A percentile compares a stretch with the other conserved stretches of the same genome.
These are phyloP conservation scores for Sporisorium iseilematis-ciliati DNA, from an alignment of 1,284 basidiomycete species.

Conservation along the genomic window DNA sequence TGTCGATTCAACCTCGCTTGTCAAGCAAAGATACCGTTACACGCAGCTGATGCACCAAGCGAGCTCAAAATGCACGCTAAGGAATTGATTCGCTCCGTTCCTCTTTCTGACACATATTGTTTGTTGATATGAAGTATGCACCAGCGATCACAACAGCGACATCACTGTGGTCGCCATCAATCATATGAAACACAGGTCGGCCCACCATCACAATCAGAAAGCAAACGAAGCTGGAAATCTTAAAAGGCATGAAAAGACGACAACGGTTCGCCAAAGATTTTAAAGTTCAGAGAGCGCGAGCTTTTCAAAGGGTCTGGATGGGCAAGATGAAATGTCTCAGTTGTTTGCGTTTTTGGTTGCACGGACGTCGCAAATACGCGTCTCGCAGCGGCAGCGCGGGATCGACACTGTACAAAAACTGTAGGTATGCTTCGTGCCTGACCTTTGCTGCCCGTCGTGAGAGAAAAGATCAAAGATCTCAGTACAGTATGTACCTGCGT, in stretches of 20 bases:
- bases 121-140: background rate
- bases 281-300: too few species aligned
- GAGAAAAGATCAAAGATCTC: too few species aligned
- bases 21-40: background rate
- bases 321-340: conserved; percentile 12
- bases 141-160: background rate
- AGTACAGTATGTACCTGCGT: conserved; percentile 16
- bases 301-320: background rate
- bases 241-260: too few species aligned
- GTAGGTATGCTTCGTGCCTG: conserved; percentile 10
- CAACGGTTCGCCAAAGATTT: too few species aligned
- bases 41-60: conserved; percentile 8
- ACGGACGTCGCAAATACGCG: conserved; percentile 1
- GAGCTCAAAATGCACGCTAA: background rate
- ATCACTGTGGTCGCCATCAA: too few species aligned
- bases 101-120: background rate
- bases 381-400: background rate
- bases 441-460: background rate
- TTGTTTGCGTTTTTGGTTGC: background rate
- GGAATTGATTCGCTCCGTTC: background rate
- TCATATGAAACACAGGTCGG: too few species aligned
- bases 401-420: background rate
- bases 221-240: too few species aligned
- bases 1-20: conserved; percentile 3
- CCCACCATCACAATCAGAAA: too few species aligned